Percentiles rank a stretch among this genome's conserved stretches.
phyloP scores from a whole-genome alignment of 352 stramenopile genomes.

The Globisporangium barbulae region DNA sequence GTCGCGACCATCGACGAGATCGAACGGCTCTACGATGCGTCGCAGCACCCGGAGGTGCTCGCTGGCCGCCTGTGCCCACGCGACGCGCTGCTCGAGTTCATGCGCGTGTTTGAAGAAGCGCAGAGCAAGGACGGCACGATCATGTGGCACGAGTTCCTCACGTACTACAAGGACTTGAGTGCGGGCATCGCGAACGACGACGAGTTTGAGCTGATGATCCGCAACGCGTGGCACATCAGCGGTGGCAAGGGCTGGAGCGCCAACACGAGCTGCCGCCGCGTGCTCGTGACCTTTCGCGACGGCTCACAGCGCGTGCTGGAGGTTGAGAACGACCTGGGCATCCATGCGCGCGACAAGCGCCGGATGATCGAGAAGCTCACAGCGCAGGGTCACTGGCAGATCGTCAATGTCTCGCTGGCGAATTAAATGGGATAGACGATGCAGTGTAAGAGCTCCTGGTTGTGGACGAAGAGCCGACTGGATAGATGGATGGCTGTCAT shows the following conservation, averaged over 20 bases:
- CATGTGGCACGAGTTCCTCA: slow-evolving; percentile 83
- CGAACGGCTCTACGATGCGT: slow-evolving; percentile 66
- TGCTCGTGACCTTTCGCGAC: slow-evolving; percentile 69
- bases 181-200: slow-evolving; percentile 78
- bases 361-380: slow-evolving; percentile 52
- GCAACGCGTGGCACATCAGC: slow-evolving; percentile 85
- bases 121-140: slow-evolving; percentile 45
- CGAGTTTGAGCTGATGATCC: slow-evolving; percentile 84
- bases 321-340: slow-evolving; percentile 68
- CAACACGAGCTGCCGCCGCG: slow-evolving; percentile 71
- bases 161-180: slow-evolving; percentile 90
- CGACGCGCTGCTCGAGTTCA: slow-evolving; percentile 80
- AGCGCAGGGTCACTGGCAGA: slow-evolving; percentile 44
- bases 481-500: not conserved
- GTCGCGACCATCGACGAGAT: slow-evolving; percentile 69
- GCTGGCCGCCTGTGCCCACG: slow-evolving; percentile 48
- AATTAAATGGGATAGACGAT: slow-evolving; percentile 15
- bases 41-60: slow-evolving; percentile 81
- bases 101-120: slow-evolving; percentile 63
- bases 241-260: slow-evolving; percentile 70
- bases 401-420: slow-evolving; percentile 54
- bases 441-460: not conserved
- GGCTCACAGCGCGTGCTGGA: slow-evolving; percentile 66
- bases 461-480: slow-evolving; percentile 1
- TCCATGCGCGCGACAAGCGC: slow-evolving; percentile 40